Base-by-base conservation (phyloP, 2,329 filamentous ascomycete genomes). In the Botrytis deweyae region DNA sequence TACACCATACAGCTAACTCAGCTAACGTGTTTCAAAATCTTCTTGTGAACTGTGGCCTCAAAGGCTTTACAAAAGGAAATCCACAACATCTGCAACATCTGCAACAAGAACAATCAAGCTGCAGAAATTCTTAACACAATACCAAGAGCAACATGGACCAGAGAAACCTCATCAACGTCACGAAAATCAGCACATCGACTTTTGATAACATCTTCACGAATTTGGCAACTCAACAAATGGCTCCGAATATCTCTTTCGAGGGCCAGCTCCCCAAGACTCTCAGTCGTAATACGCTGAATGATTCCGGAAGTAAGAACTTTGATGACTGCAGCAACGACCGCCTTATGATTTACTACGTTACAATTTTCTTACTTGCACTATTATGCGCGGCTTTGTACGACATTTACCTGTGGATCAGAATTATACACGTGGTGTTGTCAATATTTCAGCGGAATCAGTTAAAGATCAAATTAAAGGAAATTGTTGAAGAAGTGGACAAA, bases 351-450 rank as follows among this genome's bases (percentile, higher is more conserved):
- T 49, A 49, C 46, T 25, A 12, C 9, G 0, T 49, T 49, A 7
- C 9, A 12, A 14, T n/a, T 14, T 52, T 4, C 49, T 2, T 55
- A 3, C 6, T 55, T 55, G 6, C 12, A 16, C 3, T 55, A 6
- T 8, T 55, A 29, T 55, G 16, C 6, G 12, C 10, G 49, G 1
- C 2, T 16, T n/a, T 52, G 49, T 6, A 10, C 8, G 20, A 8
- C 22, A n/a, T 25, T 52, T 52, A 52, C 49, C 4, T 12, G 9
- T 6, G 4, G 1, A n/a, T 52, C 25, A 25, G 4, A n/a, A 5
- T 25, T 25, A 0, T 52, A n/a, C 22, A n/a, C 4, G 10, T 0
- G n/a, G 1, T 1, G 22, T 1, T 12, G 22, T 10, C 5, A 14
- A 1, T 2, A n/a, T 12, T 0, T 14, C 10, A 4, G 3, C 8